A percentile compares a stretch with the other conserved stretches of the same genome.
phyloP scores from a whole-genome alignment of 495 filamentous ascomycete species.

The Lasiosphaeria hispida region DNA sequence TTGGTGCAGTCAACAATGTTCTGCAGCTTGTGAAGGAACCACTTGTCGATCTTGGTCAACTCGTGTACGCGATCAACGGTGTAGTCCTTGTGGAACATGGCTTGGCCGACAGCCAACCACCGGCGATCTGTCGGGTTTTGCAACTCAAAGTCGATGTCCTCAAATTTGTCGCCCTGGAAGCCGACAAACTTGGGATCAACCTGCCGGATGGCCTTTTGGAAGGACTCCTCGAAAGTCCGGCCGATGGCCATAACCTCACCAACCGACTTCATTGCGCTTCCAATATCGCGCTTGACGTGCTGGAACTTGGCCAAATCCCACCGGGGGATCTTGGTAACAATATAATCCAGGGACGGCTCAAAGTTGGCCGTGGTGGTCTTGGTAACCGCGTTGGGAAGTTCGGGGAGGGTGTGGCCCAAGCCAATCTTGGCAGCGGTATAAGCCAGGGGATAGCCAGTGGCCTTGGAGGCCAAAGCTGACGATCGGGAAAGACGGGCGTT shows the following conservation, averaged over 20 bases:
- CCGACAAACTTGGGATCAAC: constrained; percentile 89
- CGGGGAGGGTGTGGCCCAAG: constrained; percentile 87
- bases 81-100: constrained; percentile 95
- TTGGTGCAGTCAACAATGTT: constrained; percentile 89
- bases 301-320: constrained; percentile 99
- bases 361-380: constrained; percentile 99
- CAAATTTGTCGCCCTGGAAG: constrained; percentile 94
- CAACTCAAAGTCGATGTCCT: constrained; percentile 85
- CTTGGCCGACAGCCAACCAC: constrained; percentile 96
- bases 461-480: constrained; percentile 94
- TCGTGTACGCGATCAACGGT: constrained; percentile 87
- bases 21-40: constrained; percentile 97
- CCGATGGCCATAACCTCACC: constrained; percentile 99
- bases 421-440: constrained; percentile 98
- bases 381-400: constrained; percentile 94
- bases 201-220: constrained; percentile 96
- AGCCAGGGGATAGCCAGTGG: constrained; percentile 93
- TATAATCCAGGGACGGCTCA: constrained; percentile 93
- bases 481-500: constrained; percentile 96
- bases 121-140: constrained; percentile 89
- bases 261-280: constrained; percentile 96
- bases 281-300: constrained; percentile 96
- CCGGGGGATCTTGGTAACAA: constrained; percentile 96
- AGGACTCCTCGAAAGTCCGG: constrained; percentile 97
- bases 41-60: constrained; percentile 90